Conservation (phyloP, 148 eudicot genomes). For the Diospyros kaki region DNA sequence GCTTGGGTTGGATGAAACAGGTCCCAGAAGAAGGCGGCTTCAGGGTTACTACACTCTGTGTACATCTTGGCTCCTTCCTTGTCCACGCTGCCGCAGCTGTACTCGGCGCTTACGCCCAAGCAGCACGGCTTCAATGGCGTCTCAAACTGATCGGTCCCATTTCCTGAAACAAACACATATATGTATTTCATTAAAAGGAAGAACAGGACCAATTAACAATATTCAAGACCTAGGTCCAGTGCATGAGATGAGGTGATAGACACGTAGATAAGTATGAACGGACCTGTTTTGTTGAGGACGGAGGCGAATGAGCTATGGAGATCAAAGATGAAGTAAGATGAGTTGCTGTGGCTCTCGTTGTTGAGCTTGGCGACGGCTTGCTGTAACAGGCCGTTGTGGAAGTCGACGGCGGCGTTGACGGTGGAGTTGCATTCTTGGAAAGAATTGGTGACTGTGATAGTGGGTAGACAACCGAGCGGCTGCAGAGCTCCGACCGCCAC, state of each 20-base stretch:
- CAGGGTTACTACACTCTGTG: constrained; percentile 49
- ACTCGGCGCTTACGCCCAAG: constrained; percentile 32
- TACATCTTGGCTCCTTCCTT: constrained; percentile 57
- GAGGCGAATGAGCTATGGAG: constrained; percentile 41
- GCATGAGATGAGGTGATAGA: background rate
- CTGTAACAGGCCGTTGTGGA: constrained; percentile 46
- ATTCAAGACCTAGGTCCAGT: too few relatives aligned
- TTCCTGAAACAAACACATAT: background rate
- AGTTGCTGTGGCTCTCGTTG: constrained; percentile 13
- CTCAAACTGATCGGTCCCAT: constrained; percentile 48
- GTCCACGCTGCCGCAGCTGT: constrained; percentile 46
- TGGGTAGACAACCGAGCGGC: constrained; percentile 77
- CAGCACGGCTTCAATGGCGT: constrained; percentile 77
- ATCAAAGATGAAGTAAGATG: constrained; percentile 36
- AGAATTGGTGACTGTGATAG: constrained; percentile 22
- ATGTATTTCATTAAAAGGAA: too few relatives aligned
- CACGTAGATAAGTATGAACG: constrained; percentile 28
- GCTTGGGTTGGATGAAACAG: constrained; percentile 70
- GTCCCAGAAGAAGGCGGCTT: constrained; percentile 74
- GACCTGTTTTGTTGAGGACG: constrained; percentile 32
- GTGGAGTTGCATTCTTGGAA: constrained; percentile 48
- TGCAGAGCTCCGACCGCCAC: constrained; percentile 51
- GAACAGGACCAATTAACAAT: too few relatives aligned
- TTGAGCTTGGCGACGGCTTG: constrained; percentile 44
- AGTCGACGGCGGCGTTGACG: constrained; percentile 26